Conservation (phyloP, 345 rosid genomes). For the Eucalyptus erythrocorys region DNA sequence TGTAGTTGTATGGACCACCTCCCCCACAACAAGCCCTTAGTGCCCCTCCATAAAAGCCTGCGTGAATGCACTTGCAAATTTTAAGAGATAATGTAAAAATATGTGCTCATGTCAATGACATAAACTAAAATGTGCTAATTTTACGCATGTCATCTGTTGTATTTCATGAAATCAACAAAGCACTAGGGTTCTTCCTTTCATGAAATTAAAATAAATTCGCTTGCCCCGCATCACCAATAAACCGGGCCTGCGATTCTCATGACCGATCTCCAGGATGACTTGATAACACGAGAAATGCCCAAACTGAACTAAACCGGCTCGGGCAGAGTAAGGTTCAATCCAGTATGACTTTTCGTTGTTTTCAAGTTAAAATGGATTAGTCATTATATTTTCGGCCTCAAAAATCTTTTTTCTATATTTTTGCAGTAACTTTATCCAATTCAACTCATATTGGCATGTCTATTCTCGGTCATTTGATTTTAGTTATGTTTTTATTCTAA, state of each 20-base stretch:
- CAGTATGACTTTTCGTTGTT: too few species aligned
- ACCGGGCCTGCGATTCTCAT: too few species aligned
- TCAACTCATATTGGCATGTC: neutral
- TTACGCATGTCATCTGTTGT: neutral
- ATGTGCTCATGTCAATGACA: neutral
- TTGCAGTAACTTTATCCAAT: neutral
- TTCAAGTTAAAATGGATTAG: neutral
- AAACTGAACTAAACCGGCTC: too few species aligned
- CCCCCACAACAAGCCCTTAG: constrained; percentile 54
- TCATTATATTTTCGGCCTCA: neutral
- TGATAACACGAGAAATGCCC: too few species aligned
- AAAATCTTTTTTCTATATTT: neutral
- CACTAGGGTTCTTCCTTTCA: neutral
- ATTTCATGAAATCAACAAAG: neutral
- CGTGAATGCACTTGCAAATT: neutral
- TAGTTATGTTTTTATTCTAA: too few species aligned
- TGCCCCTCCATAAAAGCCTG: constrained; percentile 31
- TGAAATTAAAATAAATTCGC: too few species aligned
- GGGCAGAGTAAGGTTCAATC: too few species aligned
- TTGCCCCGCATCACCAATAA: neutral
- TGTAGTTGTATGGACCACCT: constrained; percentile 52
- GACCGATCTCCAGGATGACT: too few species aligned
- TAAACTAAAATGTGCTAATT: neutral
- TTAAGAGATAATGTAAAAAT: neutral
- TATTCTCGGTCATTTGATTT: neutral